These are phyloP conservation scores for Apostasia ramifera DNA, from an alignment of 106 monocot genomes.

Conservation along the genomic window DNA sequence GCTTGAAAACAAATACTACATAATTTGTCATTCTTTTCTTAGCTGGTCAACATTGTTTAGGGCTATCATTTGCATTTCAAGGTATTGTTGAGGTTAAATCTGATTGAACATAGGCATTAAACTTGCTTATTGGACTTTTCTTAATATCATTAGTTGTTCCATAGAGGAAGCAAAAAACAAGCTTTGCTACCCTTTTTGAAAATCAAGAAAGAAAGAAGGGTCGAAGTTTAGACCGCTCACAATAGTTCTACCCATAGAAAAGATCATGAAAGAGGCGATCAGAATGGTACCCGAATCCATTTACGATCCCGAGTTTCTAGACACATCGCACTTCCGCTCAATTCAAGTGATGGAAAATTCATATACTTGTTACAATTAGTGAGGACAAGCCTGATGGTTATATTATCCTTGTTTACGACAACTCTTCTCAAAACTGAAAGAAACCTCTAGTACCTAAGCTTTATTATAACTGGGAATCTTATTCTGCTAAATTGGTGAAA, in stretches of 20 bases:
- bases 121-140: no score
- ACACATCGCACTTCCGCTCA: background rate
- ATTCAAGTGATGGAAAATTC: background rate
- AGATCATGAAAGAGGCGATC: constrained; percentile 18
- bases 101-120: no score
- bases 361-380: no score
- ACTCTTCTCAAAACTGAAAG: no score
- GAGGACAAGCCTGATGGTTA: no score
- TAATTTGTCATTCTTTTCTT: no score
- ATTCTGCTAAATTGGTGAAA: no score
- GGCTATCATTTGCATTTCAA: background rate
- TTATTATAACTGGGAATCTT: no score
- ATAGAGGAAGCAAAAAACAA: constrained; percentile 5
- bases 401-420: no score
- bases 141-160: no score
- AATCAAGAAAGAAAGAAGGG: constrained; percentile 7
- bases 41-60: background rate
- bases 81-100: background rate
- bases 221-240: constrained; percentile 3
- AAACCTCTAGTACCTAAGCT: no score
- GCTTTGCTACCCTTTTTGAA: constrained; percentile 11
- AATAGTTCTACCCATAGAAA: constrained; percentile 22
- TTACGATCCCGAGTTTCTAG: constrained; percentile 16
- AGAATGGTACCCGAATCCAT: constrained; percentile 18
- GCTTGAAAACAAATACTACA: no score